Conservation (phyloP, 176 grass and related monocot species). For the Neostapfia colusana region DNA sequence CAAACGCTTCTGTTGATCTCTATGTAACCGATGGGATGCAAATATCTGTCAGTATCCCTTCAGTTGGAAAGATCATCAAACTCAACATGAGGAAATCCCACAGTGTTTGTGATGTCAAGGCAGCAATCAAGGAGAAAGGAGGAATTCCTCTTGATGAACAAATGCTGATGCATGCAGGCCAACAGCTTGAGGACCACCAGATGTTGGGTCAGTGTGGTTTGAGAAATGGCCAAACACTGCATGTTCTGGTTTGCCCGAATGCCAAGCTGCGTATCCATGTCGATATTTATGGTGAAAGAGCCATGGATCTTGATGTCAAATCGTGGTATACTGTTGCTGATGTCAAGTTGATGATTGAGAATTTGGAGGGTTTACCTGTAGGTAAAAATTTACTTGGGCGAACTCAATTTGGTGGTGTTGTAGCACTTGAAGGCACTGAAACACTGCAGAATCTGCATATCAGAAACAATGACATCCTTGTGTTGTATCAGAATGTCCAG, state of each 20-base stretch:
- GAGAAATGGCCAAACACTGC: constrained; percentile 31
- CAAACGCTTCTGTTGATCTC: constrained; percentile 42
- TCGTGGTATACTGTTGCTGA: constrained; percentile 54
- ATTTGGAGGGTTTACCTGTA: constrained; percentile 25
- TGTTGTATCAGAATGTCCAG: neutral
- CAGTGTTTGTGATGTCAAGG: constrained; percentile 43
- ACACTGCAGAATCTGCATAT: constrained; percentile 25
- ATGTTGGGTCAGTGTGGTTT: constrained; percentile 30
- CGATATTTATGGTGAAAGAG: constrained; percentile 31
- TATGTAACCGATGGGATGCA: constrained; percentile 46
- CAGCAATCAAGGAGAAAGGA: constrained; percentile 4
- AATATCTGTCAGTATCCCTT: constrained; percentile 45
- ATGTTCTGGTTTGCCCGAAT: constrained; percentile 41
- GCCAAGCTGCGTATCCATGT: constrained; percentile 32
- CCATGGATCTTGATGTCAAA: constrained; percentile 33
- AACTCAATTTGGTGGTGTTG: constrained; percentile 5
- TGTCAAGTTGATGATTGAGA: constrained; percentile 50
- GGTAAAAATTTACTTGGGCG: constrained; percentile 3
- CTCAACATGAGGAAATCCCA: constrained; percentile 44
- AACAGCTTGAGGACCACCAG: constrained; percentile 39
- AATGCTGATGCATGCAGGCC: constrained; percentile 29
- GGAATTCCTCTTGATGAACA: constrained; percentile 43
- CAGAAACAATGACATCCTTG: constrained; percentile 20
- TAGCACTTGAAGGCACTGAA: constrained; percentile 1
- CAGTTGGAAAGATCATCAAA: constrained; percentile 44